Base-by-base conservation (phyloP, 2,329 filamentous ascomycete genomes). In the Saccharata proteae region DNA sequence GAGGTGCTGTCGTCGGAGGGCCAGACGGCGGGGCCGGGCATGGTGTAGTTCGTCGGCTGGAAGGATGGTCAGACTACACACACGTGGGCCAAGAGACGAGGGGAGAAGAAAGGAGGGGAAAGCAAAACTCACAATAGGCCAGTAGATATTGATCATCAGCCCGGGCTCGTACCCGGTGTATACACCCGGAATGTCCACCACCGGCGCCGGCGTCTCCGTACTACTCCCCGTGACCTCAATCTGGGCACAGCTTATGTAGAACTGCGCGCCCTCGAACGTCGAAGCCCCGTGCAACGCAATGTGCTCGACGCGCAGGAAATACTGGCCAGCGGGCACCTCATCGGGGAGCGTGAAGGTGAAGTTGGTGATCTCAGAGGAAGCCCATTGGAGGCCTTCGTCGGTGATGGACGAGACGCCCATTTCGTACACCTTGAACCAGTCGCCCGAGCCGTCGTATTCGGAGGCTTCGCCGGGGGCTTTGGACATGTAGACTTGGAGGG, bases 391-490 rank as follows among this genome's bases (percentile, higher is more conserved):
- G 44, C 51, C 51, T 44, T 32, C 36, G 30, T 25, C 31, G 40
- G 37, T 54, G 48, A 16, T 37, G 27, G 5, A 46, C 47, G 4
- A 43, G 36, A 32, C 22, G 12, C 48, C 51, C 22, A 38, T 45
- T 39, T 52, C 43, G 35, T 46, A 46, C 29, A 52, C 49, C 42
- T 55, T 55, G 39, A 46, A 41, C 52, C 52, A 55, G 27, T 51
- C 49, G n/a, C 50, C 66, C 32, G 77, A 68, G 41, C 77, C 76
- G 54, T 84, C 78, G 45, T 79, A 76, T 20, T 64, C 66, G 46
- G 77, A 70, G 37, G 80, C 66, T 50, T 74, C 77, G 54, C 77
- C 71, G 39, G 79, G 62, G 35, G 67, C 71, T 50, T 62, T 54
- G 37, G 44, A 47, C 36, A 55, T 44, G 43, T 55, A 55, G 13